Evolutionary conservation across 129 eudicot genomes (phyloP).

Genomic region (Pittosporum tobira): DNA sequence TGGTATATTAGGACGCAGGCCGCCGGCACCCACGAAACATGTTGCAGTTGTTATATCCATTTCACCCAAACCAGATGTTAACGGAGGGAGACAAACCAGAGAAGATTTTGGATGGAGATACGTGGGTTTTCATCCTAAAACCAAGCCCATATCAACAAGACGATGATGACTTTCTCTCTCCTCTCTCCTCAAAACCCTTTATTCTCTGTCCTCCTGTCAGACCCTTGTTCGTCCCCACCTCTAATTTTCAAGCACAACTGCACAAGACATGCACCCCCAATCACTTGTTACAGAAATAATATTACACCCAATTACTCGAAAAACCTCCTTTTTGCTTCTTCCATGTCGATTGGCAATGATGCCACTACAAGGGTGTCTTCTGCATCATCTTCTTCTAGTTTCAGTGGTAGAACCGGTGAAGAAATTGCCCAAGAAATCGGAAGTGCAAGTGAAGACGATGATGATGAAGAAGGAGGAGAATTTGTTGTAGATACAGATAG

Average conservation of each 20-base stretch:
- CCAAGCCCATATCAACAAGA: background rate
- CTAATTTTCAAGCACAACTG: background rate
- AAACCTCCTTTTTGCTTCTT: background rate
- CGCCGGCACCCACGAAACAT: no score
- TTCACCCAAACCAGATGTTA: no score
- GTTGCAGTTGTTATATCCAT: no score
- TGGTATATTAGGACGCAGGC: no score
- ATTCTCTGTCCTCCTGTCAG: slow-evolving; percentile 3
- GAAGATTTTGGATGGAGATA: no score
- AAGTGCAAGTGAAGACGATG: slow-evolving; percentile 18
- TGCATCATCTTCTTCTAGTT: slow-evolving; percentile 4
- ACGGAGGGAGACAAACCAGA: no score
- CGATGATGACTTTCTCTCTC: slow-evolving; percentile 25
- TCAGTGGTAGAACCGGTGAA: slow-evolving; percentile 1
- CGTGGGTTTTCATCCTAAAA: background rate
- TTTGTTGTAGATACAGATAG: slow-evolving; percentile 21
- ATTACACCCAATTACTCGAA: background rate
- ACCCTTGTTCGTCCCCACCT: background rate
- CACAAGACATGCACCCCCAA: background rate
- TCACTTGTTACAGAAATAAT: background rate
- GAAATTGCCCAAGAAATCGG: slow-evolving; percentile 8
- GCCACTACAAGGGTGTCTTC: background rate
- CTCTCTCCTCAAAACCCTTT: slow-evolving; percentile 6
- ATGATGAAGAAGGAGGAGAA: slow-evolving; percentile 20
- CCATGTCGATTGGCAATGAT: slow-evolving; percentile 8